Evolutionary conservation across 73 alveolate genomes (phyloP), one percentile per base, ranked within the genome.

Genomic region (Paramecium octaurelia): DNA sequence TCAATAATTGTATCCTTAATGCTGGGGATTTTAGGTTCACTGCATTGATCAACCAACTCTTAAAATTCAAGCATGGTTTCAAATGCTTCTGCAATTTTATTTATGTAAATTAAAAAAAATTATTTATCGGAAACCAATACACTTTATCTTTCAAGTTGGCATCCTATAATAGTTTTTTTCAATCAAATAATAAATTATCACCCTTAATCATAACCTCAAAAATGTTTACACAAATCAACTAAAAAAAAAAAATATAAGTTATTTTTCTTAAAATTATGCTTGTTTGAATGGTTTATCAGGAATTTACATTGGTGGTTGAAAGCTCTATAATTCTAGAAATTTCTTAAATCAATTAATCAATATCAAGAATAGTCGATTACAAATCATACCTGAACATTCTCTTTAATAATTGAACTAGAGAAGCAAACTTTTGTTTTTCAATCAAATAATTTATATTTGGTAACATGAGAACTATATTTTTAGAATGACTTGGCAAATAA

Each of bases 301-400:
- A 9, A 80, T 80, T 48, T 43, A 10, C 16, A 24, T 6, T 1
- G 42, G 6, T 4, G 57, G 42, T 38, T 38, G 36, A 73, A 6
- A 3, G 16, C 8, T 35, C 21, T 46, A 14, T 75, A 10, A 75
- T 36, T 42, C 11, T 75, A 35, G 36, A n/a, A 35, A 44, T 4
- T 20, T 80, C 91, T 18, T n/a, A 44, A 44, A 80, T 80, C 16
- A 80, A 43, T 80, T 80, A 16, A 44, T 42, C 75, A 21, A 80
- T 23, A 20, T 29, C 31, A 4, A 42, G 6, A 23, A 80, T 80
- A 6, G 70, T 50, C 0, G 36, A 31, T 24, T 11, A 10, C 4
- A 44, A n/a, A 35, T 46, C 91, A 0, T 16, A 40, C 24, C 91
- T 80, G n/a, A 80, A 80, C 75, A 80, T 80, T 80, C 68, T 80